Conservation (phyloP, 2,329 filamentous ascomycete species). For the Purpureocillium takamizusanense region DNA sequence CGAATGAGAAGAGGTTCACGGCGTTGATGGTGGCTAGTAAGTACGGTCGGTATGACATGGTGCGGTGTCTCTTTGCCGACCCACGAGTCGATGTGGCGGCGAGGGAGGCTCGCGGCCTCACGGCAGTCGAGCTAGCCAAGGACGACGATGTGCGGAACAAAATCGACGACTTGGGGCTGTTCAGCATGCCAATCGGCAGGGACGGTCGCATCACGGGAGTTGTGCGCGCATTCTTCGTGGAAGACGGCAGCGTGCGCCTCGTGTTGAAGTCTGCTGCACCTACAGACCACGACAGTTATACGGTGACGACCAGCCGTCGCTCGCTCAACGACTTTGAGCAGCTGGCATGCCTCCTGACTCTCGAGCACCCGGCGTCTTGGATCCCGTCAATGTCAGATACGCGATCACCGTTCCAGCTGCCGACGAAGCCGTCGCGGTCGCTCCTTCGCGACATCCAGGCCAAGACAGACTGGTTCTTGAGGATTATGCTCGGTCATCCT, state of each 20-base stretch:
- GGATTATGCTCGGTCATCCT: slow-evolving; percentile 76
- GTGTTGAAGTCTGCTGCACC: slow-evolving; percentile 91
- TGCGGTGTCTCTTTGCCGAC: slow-evolving; percentile 79
- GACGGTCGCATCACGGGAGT: slow-evolving; percentile 86
- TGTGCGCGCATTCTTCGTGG: slow-evolving; percentile 92
- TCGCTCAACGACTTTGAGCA: slow-evolving; percentile 88
- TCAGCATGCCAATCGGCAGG: slow-evolving; percentile 61
- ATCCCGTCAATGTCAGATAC: slow-evolving; percentile 70
- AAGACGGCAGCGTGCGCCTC: slow-evolving; percentile 86
- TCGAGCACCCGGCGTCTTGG: slow-evolving; percentile 94
- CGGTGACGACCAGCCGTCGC: slow-evolving; percentile 86
- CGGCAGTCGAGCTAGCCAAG: slow-evolving; percentile 92
- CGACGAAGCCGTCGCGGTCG: slow-evolving; percentile 81
- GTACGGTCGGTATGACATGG: slow-evolving; percentile 90
- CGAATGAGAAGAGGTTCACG: slow-evolving; percentile 91
- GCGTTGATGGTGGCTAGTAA: slow-evolving; percentile 98
- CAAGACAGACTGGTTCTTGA: slow-evolving; percentile 78
- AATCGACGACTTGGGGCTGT: slow-evolving; percentile 86
- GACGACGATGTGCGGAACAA: slow-evolving; percentile 95
- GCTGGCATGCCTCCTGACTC: slow-evolving; percentile 68
- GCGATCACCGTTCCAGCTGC: slow-evolving; percentile 85
- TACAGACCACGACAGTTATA: slow-evolving; percentile 72
- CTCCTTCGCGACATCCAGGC: slow-evolving; percentile 82
- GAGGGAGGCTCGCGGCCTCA: slow-evolving; percentile 78
- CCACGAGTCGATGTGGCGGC: slow-evolving; percentile 77